Conservation (phyloP, 345 rosid genomes). For the Citrus australasica region DNA sequence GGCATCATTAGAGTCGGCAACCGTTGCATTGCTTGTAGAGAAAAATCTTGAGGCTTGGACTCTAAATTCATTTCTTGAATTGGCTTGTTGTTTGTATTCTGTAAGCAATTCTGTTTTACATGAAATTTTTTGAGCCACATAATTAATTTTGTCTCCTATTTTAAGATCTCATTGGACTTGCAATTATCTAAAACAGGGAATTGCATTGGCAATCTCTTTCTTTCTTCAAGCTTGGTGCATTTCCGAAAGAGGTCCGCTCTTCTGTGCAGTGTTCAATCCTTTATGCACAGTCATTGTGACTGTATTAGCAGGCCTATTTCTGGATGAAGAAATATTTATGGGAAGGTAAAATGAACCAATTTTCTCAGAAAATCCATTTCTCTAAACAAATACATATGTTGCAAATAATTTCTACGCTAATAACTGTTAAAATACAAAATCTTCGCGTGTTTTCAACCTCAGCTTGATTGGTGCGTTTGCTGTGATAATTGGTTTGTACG, state of each 20-base stretch:
- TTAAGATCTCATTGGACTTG: background rate
- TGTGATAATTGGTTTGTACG: conserved; percentile 46
- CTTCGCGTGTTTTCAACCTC: background rate
- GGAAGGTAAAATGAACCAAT: conserved; percentile 40
- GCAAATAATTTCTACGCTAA: background rate
- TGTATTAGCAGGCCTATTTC: conserved; percentile 49
- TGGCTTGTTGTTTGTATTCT: conserved; percentile 38
- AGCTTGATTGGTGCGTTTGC: conserved; percentile 57
- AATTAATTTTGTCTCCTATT: background rate
- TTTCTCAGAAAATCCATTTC: too few relatives aligned
- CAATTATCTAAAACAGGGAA: conserved; percentile 33
- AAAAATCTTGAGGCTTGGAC: conserved; percentile 28
- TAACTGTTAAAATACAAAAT: background rate
- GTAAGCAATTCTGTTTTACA: conserved; percentile 18
- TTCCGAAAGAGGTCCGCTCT: conserved; percentile 56
- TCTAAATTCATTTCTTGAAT: conserved; percentile 36
- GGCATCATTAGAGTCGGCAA: conserved; percentile 41
- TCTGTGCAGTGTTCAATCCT: conserved; percentile 64
- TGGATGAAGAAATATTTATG: conserved; percentile 44
- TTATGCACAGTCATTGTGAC: conserved; percentile 55
- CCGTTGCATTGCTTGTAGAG: conserved; percentile 31
- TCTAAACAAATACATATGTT: background rate
- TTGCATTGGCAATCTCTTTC: conserved; percentile 42
- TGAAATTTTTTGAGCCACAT: background rate
- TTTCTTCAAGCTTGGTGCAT: conserved; percentile 75